Percentiles rank a stretch among this genome's conserved stretches.
Conservation (phyloP, 2,329 filamentous ascomycete genomes). For the Exutisphaerella laricina region DNA sequence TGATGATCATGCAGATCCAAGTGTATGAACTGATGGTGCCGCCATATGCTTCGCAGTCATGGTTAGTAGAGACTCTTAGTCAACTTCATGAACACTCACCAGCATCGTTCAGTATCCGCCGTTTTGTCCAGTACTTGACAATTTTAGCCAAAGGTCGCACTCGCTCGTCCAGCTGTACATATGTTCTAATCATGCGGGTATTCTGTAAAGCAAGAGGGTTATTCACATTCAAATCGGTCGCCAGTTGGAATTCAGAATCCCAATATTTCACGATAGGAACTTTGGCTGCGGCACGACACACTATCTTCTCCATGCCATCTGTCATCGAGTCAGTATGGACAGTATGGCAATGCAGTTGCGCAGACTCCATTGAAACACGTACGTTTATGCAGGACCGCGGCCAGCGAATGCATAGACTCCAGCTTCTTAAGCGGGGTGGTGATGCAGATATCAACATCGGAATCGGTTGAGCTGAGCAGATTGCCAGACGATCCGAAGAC, state of each 20-base stretch:
- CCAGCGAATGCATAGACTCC: conserved; percentile 85
- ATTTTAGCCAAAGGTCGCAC: conserved; percentile 93
- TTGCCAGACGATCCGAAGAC: conserved; percentile 99
- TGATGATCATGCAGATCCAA: conserved; percentile 98
- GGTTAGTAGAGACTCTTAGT: conserved; percentile 9
- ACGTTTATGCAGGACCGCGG: conserved; percentile 60
- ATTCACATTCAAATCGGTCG: conserved; percentile 99
- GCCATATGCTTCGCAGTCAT: conserved; percentile 63
- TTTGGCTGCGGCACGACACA: conserved; percentile 90
- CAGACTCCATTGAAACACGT: background rate
- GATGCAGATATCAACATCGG: conserved; percentile 97
- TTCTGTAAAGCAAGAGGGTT: conserved; percentile 93
- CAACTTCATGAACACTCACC: conserved; percentile 52
- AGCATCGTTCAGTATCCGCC: conserved; percentile 89
- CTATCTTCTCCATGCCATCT: conserved; percentile 96
- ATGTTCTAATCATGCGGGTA: conserved; percentile 95
- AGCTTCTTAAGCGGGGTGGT: conserved; percentile 83
- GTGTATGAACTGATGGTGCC: conserved; percentile 97
- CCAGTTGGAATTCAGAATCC: conserved; percentile 84
- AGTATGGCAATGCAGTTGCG: background rate
- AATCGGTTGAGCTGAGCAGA: conserved; percentile 87
- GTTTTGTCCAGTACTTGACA: conserved; percentile 94
- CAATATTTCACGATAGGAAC: conserved; percentile 98
- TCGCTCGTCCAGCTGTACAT: conserved; percentile 86
- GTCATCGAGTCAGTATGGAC: conserved; percentile 24